Percentiles rank a stretch among this genome's conserved stretches.
Conservation (phyloP, 129 eudicot genomes). For the Flaveria linearis region DNA sequence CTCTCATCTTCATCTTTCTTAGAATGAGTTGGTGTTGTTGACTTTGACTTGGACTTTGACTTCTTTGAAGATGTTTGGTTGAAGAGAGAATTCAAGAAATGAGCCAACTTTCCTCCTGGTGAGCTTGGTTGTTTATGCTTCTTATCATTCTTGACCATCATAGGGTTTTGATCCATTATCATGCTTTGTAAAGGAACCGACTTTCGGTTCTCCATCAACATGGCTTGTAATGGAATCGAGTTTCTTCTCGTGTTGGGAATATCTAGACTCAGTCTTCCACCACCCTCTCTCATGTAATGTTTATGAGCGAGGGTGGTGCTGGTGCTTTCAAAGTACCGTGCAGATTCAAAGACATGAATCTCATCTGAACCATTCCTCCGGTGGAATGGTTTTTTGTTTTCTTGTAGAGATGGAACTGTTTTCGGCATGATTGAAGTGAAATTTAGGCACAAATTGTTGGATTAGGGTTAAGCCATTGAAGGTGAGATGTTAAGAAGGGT, state of each 20-base stretch:
- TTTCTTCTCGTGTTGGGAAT: conserved; percentile 46
- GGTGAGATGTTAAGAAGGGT: conserved; percentile 28
- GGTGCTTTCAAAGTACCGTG: conserved; percentile 56
- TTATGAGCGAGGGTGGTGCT: conserved; percentile 32
- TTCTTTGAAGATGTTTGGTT: conserved; percentile 62
- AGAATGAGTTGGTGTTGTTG: conserved; percentile 42
- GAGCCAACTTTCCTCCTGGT: conserved; percentile 84
- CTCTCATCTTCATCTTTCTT: conserved; percentile 70
- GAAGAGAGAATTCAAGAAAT: conserved; percentile 88
- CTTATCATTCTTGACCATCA: conserved; percentile 47
- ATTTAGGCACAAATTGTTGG: neutral
- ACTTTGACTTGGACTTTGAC: conserved; percentile 61
- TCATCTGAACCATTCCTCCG: conserved; percentile 64
- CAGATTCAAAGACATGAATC: conserved; percentile 75
- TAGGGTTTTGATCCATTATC: conserved; percentile 37
- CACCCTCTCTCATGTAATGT: conserved; percentile 34
- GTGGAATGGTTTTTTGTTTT: conserved; percentile 55
- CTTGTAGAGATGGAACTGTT: conserved; percentile 16
- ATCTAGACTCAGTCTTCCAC: conserved; percentile 70
- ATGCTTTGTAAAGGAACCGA: conserved; percentile 33
- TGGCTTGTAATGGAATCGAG: conserved; percentile 46
- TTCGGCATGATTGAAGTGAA: conserved; percentile 44
- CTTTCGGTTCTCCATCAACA: conserved; percentile 32
- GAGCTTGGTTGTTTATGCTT: conserved; percentile 87
- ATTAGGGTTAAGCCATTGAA: conserved; percentile 4